Base-by-base conservation (phyloP, 2,329 filamentous ascomycete species). In the Blumeria hordei region DNA sequence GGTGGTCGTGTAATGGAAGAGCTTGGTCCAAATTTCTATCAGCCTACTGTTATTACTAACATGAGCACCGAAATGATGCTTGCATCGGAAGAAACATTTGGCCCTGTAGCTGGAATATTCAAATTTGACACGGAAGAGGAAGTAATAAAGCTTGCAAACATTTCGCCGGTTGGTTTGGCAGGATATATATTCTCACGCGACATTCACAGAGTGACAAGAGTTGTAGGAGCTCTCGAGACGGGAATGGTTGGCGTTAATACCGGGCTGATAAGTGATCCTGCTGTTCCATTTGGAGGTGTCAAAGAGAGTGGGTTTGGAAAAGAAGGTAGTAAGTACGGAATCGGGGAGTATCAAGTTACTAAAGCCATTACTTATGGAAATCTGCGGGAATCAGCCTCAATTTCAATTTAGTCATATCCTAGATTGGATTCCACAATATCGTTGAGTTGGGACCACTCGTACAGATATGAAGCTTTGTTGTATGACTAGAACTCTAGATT, bases 21-120 rank as follows among this genome's bases (percentile, higher is more conserved):
- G 16, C 71, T 94, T 2, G 90, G 92, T 3, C 66, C 73, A 41
- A 93, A 93, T 71, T 98, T 93, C 71, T 94, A 83, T 70, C 77
- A 88, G 64, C 87, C 86, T 2, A 96, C 92, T 0, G 84, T 96
- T 44, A 78, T 98, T 58, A 81, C 84, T 9, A 85, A 84, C 59
- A 90, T 94, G 81, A 94, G 74, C 10, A 72, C 75, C 56, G 80
- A 88, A 44, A 96, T 96, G 92, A 74, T 77, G 57, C 75, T 96
- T 61, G 81, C 85, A 4, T 72, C 72, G 11, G 90, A 96, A 68
- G 92, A 98, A 72, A 98, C 90, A 0, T 98, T 98, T 66, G 92
- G 92, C 0, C 92, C 92, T 2, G 84, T 96, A 0, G 90, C 88
- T 0, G 90, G 85, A 0, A 69, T 96, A 12, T 95, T 95, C 72